A percentile compares a stretch with the other conserved stretches of the same genome.
These are phyloP conservation scores for Oryza officinalis DNA, from an alignment of 176 grass and related monocot species.

Conservation along the genomic window DNA sequence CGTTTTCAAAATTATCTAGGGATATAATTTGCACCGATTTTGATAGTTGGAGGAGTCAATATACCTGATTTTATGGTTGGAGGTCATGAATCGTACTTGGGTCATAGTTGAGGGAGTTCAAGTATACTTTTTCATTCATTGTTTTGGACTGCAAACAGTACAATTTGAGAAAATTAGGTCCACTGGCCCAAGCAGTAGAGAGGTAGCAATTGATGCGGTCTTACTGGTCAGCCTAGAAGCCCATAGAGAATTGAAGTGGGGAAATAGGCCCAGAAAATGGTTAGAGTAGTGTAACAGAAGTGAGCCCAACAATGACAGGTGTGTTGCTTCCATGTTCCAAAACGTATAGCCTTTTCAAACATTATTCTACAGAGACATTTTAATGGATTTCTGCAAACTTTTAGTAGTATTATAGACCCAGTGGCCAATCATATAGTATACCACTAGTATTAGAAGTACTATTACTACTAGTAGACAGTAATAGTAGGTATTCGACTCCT, in stretches of 20 bases:
- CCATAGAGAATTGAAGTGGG: neutral
- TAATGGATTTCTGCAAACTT: neutral
- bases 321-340: slow-evolving; percentile 4
- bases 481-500: slow-evolving; percentile 3
- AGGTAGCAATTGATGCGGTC: neutral
- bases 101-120: too few relatives aligned
- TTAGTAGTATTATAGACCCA: too few relatives aligned
- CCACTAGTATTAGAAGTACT: neutral
- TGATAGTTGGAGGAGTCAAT: too few relatives aligned
- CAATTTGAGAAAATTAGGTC: neutral
- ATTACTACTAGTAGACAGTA: neutral
- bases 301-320: neutral
- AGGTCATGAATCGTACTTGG: too few relatives aligned
- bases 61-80: too few relatives aligned
- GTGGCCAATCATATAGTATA: too few relatives aligned
- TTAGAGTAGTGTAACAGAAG: neutral
- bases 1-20: too few relatives aligned
- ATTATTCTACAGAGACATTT: neutral
- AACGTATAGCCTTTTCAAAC: neutral
- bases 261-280: neutral
- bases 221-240: neutral
- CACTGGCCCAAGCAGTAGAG: neutral
- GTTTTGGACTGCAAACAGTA: neutral
- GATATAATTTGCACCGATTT: too few relatives aligned
- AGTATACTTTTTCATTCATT: too few relatives aligned